Conservation (phyloP, 371 early-diverging fungal genomes). For the Actinomucor elegans region DNA sequence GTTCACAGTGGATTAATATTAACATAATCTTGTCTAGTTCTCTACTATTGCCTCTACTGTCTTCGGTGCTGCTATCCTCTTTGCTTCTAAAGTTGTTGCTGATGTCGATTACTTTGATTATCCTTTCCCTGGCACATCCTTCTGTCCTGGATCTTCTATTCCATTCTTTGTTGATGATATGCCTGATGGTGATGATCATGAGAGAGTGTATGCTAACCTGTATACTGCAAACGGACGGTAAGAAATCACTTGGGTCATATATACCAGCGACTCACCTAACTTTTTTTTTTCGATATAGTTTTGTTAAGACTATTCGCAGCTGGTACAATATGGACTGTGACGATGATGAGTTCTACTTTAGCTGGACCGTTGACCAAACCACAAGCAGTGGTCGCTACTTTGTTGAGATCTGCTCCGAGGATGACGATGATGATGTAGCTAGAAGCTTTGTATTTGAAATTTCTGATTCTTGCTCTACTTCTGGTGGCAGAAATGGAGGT, state of each 20-base stretch:
- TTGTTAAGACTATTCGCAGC: conserved; percentile 7
- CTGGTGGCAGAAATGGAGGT: neutral
- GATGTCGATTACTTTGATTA: conserved; percentile 11
- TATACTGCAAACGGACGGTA: conserved; percentile 12
- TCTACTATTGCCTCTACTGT: conserved; percentile 9
- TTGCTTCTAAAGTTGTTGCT: conserved; percentile 10
- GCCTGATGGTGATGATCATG: conserved; percentile 14
- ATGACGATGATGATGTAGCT: conserved; percentile 6
- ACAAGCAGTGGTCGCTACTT: conserved; percentile 14
- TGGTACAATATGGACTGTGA: neutral
- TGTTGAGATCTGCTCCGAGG: conserved; percentile 13
- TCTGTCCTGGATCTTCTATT: conserved; percentile 4
- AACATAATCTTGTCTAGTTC: conserved; percentile 1
- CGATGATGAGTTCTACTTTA: conserved; percentile 11
- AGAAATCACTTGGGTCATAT: no score
- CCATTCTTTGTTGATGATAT: conserved; percentile 15
- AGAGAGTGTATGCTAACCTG: conserved; percentile 12
- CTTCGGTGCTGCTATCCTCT: neutral
- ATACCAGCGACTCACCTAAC: no score
- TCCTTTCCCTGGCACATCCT: conserved; percentile 1
- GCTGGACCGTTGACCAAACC: conserved; percentile 8
- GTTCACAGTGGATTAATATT: neutral
- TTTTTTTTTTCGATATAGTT: neutral
- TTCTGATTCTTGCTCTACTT: neutral
- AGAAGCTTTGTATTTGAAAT: conserved; percentile 8